Conservation (phyloP, 192 early-diverging fungal genomes). For the Entophlyctis luteolus region DNA sequence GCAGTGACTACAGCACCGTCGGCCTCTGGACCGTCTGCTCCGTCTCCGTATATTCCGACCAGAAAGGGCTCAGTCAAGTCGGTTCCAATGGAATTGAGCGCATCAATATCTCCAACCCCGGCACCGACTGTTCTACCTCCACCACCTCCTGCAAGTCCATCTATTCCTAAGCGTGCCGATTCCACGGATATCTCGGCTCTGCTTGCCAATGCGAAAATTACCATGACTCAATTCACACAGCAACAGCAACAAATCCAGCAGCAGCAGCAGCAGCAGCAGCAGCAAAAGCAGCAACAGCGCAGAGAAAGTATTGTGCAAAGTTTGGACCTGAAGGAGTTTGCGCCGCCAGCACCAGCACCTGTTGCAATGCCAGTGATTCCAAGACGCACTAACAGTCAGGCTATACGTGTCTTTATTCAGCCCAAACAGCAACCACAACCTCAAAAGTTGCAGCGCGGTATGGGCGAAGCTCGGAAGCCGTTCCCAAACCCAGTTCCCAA, state of each 20-base stretch:
- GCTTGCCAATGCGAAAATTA: not conserved
- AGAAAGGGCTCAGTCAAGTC: not conserved
- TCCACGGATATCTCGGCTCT: not conserved
- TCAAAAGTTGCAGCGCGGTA: too few species aligned
- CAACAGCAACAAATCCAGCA: not conserved
- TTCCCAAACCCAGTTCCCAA: not conserved
- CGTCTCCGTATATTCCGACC: not conserved
- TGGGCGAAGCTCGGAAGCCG: not conserved
- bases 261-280: not conserved
- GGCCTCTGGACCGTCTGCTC: not conserved
- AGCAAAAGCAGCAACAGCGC: not conserved
- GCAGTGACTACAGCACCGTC: not conserved
- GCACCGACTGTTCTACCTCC: too few species aligned
- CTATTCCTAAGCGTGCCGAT: not conserved
- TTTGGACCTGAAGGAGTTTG: not conserved
- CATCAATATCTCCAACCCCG: not conserved
- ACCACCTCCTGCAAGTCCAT: slow-evolving; percentile 1
- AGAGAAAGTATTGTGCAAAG: not conserved
- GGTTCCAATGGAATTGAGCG: not conserved
- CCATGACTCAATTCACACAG: not conserved
- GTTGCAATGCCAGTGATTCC: slow-evolving; percentile 20
- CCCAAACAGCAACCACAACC: too few species aligned
- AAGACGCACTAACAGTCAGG: not conserved
- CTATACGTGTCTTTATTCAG: slow-evolving; percentile 2
- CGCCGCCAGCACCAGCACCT: not conserved